These are phyloP conservation scores for Cytospora mali DNA, from an alignment of 2,329 filamentous ascomycete species.

Conservation along the genomic window DNA sequence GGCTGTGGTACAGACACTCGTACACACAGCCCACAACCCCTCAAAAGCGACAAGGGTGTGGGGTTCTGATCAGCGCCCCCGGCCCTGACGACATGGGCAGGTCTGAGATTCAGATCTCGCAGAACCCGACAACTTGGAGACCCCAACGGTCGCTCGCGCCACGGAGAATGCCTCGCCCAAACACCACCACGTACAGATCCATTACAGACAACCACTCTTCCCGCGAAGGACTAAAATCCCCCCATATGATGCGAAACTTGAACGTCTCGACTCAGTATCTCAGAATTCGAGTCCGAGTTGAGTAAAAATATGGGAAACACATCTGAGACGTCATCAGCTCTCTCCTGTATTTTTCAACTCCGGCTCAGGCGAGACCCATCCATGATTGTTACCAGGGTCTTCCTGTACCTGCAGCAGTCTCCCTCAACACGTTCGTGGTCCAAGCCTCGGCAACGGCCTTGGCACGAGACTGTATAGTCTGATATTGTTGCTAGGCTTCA, in stretches of 20 bases:
- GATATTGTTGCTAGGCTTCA: slow-evolving; percentile 8
- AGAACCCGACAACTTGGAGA: slow-evolving; percentile 22
- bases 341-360: not conserved
- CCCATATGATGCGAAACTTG: not conserved
- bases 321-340: not conserved
- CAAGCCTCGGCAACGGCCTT: slow-evolving; percentile 8
- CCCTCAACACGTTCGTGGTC: not conserved
- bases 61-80: not conserved
- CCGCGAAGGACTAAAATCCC: not conserved
- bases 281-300: not conserved
- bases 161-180: slow-evolving; percentile 18
- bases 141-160: slow-evolving; percentile 23
- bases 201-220: not conserved
- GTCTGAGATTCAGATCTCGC: slow-evolving; percentile 24
- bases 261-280: not conserved
- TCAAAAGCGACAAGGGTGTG: slow-evolving; percentile 7
- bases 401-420: not conserved
- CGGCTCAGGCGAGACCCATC: not conserved
- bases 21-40: not conserved
- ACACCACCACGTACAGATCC: not conserved
- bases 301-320: not conserved
- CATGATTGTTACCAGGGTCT: not conserved
- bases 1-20: not conserved
- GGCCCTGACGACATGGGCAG: not conserved
- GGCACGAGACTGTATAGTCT: slow-evolving; percentile 12